Percentiles rank a stretch among this genome's conserved stretches.
These are phyloP conservation scores for Talaromyces borbonicus DNA, from an alignment of 495 filamentous ascomycete genomes.

Conservation along the genomic window DNA sequence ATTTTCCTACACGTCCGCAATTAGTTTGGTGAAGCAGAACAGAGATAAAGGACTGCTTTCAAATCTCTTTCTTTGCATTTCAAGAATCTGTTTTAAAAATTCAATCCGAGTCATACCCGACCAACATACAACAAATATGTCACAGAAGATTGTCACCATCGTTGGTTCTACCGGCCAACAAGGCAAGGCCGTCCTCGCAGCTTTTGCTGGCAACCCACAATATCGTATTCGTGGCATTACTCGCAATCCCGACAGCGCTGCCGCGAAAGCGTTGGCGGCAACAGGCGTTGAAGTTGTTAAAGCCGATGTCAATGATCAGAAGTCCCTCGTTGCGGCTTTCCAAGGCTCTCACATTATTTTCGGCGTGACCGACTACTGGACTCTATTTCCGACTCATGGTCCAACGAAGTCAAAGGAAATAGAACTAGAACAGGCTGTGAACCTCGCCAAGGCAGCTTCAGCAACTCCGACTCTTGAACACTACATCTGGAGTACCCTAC, in stretches of 20 bases:
- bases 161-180: slow-evolving; percentile 40
- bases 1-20: too few relatives aligned
- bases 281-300: slow-evolving; percentile 35
- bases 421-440: slow-evolving; percentile 27
- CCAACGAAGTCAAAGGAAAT: slow-evolving; percentile 12
- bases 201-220: slow-evolving; percentile 18
- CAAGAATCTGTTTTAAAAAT: too few relatives aligned
- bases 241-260: slow-evolving; percentile 25
- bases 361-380: slow-evolving; percentile 4
- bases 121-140: neutral
- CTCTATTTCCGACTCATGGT: neutral
- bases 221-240: slow-evolving; percentile 37
- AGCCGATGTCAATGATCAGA: slow-evolving; percentile 33
- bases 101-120: too few relatives aligned
- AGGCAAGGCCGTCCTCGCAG: slow-evolving; percentile 31
- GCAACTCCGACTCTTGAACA: slow-evolving; percentile 29
- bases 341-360: slow-evolving; percentile 37
- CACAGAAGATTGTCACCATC: slow-evolving; percentile 10
- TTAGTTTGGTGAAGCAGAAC: too few relatives aligned
- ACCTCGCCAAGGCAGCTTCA: slow-evolving; percentile 31
- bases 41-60: too few relatives aligned
- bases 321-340: slow-evolving; percentile 34
- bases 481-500: slow-evolving; percentile 37
- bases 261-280: slow-evolving; percentile 21
- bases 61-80: too few relatives aligned